Percentiles rank a stretch among this genome's conserved stretches.
Evolutionary conservation across 2,329 filamentous ascomycete species (phyloP).

Genomic region (Exophiala spinifera): DNA sequence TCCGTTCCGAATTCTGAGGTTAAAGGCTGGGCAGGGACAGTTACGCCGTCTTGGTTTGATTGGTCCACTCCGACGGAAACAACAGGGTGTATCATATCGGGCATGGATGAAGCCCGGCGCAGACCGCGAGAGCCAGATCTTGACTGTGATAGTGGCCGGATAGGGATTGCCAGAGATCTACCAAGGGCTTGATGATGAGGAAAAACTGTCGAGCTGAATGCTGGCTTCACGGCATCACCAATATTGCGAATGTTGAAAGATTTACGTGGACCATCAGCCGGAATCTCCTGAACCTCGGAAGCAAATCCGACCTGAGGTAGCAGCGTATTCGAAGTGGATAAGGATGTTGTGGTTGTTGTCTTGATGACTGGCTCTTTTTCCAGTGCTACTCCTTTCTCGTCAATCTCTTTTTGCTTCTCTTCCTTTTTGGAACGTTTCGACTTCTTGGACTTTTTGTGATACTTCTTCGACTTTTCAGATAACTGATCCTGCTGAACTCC

Average conservation of each 20-base stretch:
- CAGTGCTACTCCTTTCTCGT: slow-evolving; percentile 24
- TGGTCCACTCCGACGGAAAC: slow-evolving; percentile 10
- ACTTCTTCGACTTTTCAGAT: slow-evolving; percentile 33
- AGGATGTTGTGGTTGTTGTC: slow-evolving; percentile 2
- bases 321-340: slow-evolving; percentile 6
- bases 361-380: slow-evolving; percentile 30
- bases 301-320: slow-evolving; percentile 58
- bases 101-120: slow-evolving; percentile 70
- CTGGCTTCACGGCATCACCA: slow-evolving; percentile 54
- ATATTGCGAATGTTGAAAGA: slow-evolving; percentile 60
- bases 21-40: slow-evolving; percentile 50
- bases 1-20: slow-evolving; percentile 12
- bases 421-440: slow-evolving; percentile 20
- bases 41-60: neutral
- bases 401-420: slow-evolving; percentile 33
- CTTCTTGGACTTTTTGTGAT: slow-evolving; percentile 32
- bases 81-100: slow-evolving; percentile 59
- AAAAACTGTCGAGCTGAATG: slow-evolving; percentile 25
- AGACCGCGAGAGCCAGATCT: slow-evolving; percentile 41
- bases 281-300: slow-evolving; percentile 34
- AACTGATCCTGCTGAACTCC: slow-evolving; percentile 21
- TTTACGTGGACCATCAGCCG: slow-evolving; percentile 38
- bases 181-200: slow-evolving; percentile 27
- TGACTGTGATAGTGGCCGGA: slow-evolving; percentile 31
- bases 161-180: slow-evolving; percentile 24